Evolutionary conservation across 2,329 filamentous ascomycete genomes (phyloP), one percentile per base, ranked within the genome.

Genomic region (Xylariaceae sp.): DNA sequence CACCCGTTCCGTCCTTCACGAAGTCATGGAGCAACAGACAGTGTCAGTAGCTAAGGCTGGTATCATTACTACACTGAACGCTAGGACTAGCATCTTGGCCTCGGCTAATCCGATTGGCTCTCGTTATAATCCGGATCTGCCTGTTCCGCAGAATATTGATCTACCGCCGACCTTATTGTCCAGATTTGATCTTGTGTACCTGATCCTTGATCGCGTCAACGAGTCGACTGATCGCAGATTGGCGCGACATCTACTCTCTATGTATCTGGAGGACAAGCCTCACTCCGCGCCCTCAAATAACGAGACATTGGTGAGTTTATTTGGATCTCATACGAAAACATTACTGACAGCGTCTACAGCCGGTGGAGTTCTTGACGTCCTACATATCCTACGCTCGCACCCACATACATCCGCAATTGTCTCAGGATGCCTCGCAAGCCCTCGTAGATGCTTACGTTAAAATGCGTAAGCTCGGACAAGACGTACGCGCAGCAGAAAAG

Each of bases 61-160:
- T 64, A 98, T 98, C 71, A 96, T 93, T 63, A 99, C 95, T 1
- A 99, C 95, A 0, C 80, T 99, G 58, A 99, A 99, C 71, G 95
- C 95, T 21, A 84, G 95, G 70, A 98, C 95, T 1, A 96, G 90
- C 62, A 97, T 99, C 69, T 85, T 99, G 26, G 95, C 95, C 16
- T 98, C 93, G 10, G 95, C 95, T 74, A 99, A 99, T 71, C 95
- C 95, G 1, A 98, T 99, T 64, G 95, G 95, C 67, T 96, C 91
- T 77, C 93, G 96, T 71, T 99, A 99, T 78, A 98, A 99, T 74
- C 90, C 91, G 2, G 93, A 96, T 68, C 78, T 99, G 20, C 93
- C 95, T 0, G 95, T 99, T 14, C 95, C 95, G 2, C 93, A 98
- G 69, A 99, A 99, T 74, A 99, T 99, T 67, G 95, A 99, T 70